Percentiles rank a stretch among this genome's conserved stretches.
Evolutionary conservation across 305 asterid species (phyloP).

Genomic region (Euphrasia arctica): DNA sequence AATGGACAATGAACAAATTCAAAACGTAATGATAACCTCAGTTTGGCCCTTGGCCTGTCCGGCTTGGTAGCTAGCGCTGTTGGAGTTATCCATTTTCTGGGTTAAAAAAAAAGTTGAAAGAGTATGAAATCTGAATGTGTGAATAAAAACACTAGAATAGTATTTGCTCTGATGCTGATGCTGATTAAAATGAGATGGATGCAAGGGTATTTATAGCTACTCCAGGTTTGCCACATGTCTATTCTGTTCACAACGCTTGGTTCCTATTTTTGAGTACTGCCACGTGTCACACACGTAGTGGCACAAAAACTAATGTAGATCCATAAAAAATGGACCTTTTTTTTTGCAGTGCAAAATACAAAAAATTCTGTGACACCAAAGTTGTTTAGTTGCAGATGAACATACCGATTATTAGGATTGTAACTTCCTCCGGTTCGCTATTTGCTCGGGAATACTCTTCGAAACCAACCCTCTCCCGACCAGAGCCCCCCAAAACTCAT

Average conservation of each 20-base stretch:
- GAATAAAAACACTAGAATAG: neutral
- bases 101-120: neutral
- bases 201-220: conserved; percentile 29
- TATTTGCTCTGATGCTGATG: conserved; percentile 5
- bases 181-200: neutral
- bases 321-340: neutral
- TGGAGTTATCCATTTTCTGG: conserved; percentile 44
- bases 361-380: neutral
- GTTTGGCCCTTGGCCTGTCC: conserved; percentile 59
- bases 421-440: neutral
- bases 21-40: conserved; percentile 27
- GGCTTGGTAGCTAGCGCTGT: conserved; percentile 45
- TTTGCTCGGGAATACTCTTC: neutral
- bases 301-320: neutral
- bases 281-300: neutral
- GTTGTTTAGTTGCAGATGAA: neutral
- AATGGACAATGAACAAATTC: neutral
- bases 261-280: neutral
- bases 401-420: neutral
- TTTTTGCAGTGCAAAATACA: neutral
- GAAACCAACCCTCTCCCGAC: neutral
- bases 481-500: neutral
- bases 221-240: conserved; percentile 18
- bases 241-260: neutral
- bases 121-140: conserved; percentile 8